Percentiles rank a stretch among this genome's conserved stretches.
phyloP scores from a whole-genome alignment of 2,329 filamentous ascomycete species.

The Malbranchea cinnamomea region DNA sequence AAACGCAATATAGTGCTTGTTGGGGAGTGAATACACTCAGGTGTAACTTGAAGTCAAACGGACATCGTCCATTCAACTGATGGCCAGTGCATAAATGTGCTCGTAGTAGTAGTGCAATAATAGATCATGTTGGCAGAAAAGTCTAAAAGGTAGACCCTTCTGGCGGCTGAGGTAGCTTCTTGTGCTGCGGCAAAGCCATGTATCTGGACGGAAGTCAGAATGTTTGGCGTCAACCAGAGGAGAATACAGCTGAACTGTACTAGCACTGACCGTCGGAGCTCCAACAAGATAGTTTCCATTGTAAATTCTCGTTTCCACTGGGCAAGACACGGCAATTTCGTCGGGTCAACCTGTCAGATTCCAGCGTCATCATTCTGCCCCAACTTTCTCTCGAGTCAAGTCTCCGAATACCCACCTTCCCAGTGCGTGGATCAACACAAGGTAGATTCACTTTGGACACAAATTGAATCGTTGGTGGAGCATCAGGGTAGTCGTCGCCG shows the following conservation, averaged over 20 bases:
- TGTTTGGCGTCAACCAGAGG: constrained; percentile 1
- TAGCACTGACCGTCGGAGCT: constrained; percentile 65
- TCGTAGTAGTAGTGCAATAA: too few relatives aligned
- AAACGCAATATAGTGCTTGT: too few relatives aligned
- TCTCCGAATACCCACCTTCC: constrained; percentile 39
- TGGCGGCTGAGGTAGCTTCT: constrained; percentile 86
- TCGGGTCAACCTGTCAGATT: constrained; percentile 73
- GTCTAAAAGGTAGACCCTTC: constrained; percentile 58
- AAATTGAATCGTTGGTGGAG: constrained; percentile 80
- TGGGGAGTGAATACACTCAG: too few relatives aligned
- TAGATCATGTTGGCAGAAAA: too few relatives aligned
- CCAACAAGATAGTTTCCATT: constrained; percentile 86
- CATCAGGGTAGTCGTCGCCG: constrained; percentile 74
- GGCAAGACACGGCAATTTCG: constrained; percentile 67
- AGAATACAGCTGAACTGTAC: too few relatives aligned
- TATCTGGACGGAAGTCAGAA: constrained; percentile 47
- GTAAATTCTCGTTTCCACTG: constrained; percentile 89
- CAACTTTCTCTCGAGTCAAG: background rate
- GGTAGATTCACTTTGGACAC: constrained; percentile 93
- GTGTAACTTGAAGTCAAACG: too few relatives aligned
- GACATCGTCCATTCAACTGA: too few relatives aligned
- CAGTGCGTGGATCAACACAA: constrained; percentile 68
- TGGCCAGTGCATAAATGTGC: too few relatives aligned
- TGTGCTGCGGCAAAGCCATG: constrained; percentile 83
- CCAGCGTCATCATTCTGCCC: constrained; percentile 1